Evolutionary conservation across 345 rosid genomes (phyloP).

Genomic region (Hibiscus mutabilis): DNA sequence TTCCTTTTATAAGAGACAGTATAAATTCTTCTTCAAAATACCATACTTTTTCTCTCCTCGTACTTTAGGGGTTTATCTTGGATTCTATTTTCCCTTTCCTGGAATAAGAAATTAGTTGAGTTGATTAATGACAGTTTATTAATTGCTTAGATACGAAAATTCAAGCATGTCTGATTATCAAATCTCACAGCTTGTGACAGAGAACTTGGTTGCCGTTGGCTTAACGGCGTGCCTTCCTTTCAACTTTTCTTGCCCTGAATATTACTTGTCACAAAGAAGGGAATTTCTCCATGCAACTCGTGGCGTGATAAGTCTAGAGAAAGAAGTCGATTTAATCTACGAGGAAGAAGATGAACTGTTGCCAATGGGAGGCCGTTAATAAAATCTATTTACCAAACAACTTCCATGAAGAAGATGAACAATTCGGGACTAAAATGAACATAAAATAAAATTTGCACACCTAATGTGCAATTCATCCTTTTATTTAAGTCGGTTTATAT

Average conservation of each 20-base stretch:
- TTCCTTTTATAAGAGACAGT: constrained; percentile 76
- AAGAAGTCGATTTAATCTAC: background rate
- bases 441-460: too few relatives aligned
- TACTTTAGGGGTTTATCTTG: constrained; percentile 3
- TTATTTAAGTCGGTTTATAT: too few relatives aligned
- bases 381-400: too few relatives aligned
- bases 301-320: background rate
- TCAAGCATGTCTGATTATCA: constrained; percentile 70
- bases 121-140: constrained; percentile 8
- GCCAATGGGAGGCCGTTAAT: too few relatives aligned
- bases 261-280: background rate
- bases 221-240: constrained; percentile 50
- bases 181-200: constrained; percentile 77
- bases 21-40: constrained; percentile 9
- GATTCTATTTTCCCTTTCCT: background rate
- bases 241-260: background rate
- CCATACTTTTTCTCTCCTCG: background rate
- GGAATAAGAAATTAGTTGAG: constrained; percentile 10
- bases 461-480: too few relatives aligned
- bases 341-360: too few relatives aligned
- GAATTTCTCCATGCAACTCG: background rate
- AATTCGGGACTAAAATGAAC: too few relatives aligned
- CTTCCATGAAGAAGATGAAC: too few relatives aligned
- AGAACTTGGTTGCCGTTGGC: constrained; percentile 89
- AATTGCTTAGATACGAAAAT: constrained; percentile 54